Evolutionary conservation across 2,329 filamentous ascomycete genomes (phyloP), one percentile per base, ranked within the genome.

Genomic region (Xylogone sp.): DNA sequence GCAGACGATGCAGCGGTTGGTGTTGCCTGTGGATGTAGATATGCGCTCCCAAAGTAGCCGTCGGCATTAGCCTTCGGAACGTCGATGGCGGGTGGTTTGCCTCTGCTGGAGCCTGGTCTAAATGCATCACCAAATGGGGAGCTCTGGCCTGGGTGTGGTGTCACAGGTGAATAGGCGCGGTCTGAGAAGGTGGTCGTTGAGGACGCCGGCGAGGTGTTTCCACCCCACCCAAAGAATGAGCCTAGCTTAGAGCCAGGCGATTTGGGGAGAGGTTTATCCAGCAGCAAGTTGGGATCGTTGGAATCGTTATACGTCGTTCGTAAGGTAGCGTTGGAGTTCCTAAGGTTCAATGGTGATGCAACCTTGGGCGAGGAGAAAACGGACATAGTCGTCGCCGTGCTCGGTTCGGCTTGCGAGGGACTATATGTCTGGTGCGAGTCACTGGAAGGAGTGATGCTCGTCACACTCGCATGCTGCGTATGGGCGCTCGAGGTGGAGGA

Each of bases 191-290:
- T 80, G 20, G 82, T 85, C 44, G 78, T 80, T 16, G 81, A 79
- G 9, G 79, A 82, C 16, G 76, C 75, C 51, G 79, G 77, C 3
- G 77, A 76, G 45, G 75, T 71, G 22, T 73, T 69, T 56, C 52
- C 48, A 53, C 82, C 84, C 81, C 84, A 86, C 54, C 82, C 81
- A 60, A 88, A 88, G 67, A 87, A 84, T 13, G 80, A 83, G 43
- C 79, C 80, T 61, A 87, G 77, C 52, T 81, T 83, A 51, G 64
- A 63, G 5, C 34, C 34, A 4, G 34, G 76, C 2, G 77, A 78
- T 59, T 77, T 78, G 4, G 75, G 74, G 55, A 52, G 59, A 45
- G 57, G 50, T 54, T 59, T 66, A 29, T 63, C 57, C 29, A 63
- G 46, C 13, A 61, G 61, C 4, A 59, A 57, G 47, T 52, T 59